phyloP scores from a whole-genome alignment of 805 yeast species.

The Blastobotrys americana region DNA sequence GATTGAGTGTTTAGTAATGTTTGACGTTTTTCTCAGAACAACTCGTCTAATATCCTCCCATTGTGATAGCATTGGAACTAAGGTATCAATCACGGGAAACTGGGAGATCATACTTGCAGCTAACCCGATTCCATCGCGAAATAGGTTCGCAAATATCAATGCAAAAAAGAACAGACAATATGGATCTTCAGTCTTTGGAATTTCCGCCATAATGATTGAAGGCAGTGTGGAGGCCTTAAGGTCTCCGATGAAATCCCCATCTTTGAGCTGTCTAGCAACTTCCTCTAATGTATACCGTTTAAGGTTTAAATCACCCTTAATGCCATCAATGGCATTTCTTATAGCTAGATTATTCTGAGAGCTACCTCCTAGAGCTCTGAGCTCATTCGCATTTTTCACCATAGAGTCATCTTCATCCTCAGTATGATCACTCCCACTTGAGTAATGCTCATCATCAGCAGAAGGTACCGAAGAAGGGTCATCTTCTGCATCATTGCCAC shows the following conservation, averaged over 20 bases:
- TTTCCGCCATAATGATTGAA: slow-evolving; percentile 3
- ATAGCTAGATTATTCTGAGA: slow-evolving; percentile 11
- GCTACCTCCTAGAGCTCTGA: slow-evolving; percentile 15
- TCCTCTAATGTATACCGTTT: slow-evolving; percentile 12
- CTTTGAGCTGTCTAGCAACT: slow-evolving; percentile 8
- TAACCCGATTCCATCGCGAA: slow-evolving; percentile 12
- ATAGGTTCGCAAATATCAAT: slow-evolving; percentile 5
- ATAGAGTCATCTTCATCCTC: not conserved
- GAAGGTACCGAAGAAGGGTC: not conserved
- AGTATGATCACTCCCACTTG: not conserved
- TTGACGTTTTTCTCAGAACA: not conserved
- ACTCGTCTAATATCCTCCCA: slow-evolving; percentile 7
- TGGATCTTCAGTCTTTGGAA: slow-evolving; percentile 7
- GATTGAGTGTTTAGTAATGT: slow-evolving; percentile 1
- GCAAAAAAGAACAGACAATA: slow-evolving; percentile 11
- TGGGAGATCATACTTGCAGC: slow-evolving; percentile 8
- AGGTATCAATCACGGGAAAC: slow-evolving; percentile 2
- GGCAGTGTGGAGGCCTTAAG: slow-evolving; percentile 14
- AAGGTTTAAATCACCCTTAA: slow-evolving; percentile 3
- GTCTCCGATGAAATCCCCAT: slow-evolving; percentile 10
- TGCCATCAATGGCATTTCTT: slow-evolving; percentile 14
- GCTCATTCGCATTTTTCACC: slow-evolving; percentile 10
- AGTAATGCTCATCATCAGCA: not conserved
- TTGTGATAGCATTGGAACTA: slow-evolving; percentile 11
- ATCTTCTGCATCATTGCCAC: too few species aligned